Evolutionary conservation across 2,329 filamentous ascomycete species (phyloP), one percentile per base, ranked within the genome.

Genomic region (Colletotrichum tofieldiae): DNA sequence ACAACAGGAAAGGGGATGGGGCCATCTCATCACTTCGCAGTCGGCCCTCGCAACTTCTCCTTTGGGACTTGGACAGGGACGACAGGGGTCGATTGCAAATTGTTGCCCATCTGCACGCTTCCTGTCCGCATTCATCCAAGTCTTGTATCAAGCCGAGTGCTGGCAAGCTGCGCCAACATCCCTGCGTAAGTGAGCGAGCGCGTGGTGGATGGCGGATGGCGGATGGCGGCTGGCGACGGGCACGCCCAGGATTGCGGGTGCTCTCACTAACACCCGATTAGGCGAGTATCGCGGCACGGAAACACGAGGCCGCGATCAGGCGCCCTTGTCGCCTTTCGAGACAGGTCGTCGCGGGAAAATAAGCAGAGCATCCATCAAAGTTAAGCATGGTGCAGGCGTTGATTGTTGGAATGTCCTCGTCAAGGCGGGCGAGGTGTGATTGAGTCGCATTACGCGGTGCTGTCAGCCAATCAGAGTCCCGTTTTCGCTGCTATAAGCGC

Each of bases 361-460:
- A n/a, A 58, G 64, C 47, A 58, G 60, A 43, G 26, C 23, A 55
- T 35, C 51, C 51, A 59, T 54, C 55, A 35, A 59, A 58, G 14
- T 20, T 32, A 23, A 49, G 16, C 26, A 18, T 41, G 64, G 26
- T 49, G 63, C 63, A 62, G 61, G 35, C 49, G 43, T 43, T 56
- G 52, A 37, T 59, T 51, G 43, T 65, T 58, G 52, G 51, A 39
- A 59, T 39, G 39, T 29, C 35, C 29, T 66, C 23, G 9, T 47
- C 49, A 37, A 43, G 37, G 45, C 52, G 52, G 69, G 65, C 45
- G 69, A 72, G 52, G 67, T 74, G 73, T 74, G 73, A 74, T 71
- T 47, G 67, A 62, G 72, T 64, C 73, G 73, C 73, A 73, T 59
- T 55, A 59, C 47, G 72, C 68, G 68, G 52, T 68, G 72, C 51